Percentiles rank a stretch among this genome's conserved stretches.
Evolutionary conservation across 225 moss, liverwort and hornwort genomes (phyloP).

Genomic region (Pleurozium schreberi): DNA sequence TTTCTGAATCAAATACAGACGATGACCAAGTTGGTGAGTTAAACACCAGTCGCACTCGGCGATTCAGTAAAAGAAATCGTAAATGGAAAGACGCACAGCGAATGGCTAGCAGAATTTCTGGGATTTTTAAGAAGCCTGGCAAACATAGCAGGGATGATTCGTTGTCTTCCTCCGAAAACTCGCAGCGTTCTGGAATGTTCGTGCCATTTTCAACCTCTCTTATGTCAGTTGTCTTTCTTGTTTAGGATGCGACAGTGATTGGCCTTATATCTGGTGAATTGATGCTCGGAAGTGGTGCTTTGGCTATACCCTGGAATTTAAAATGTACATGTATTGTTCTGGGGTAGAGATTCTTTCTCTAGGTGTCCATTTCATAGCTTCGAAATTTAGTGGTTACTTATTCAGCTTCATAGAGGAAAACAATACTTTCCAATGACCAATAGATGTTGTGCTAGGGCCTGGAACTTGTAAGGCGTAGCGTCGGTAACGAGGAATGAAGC

Average conservation of each 20-base stretch:
- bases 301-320: neutral
- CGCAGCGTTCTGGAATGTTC: conserved; percentile 11
- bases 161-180: conserved; percentile 2
- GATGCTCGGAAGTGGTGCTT: neutral
- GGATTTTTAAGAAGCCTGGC: conserved; percentile 43
- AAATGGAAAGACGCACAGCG: conserved; percentile 37
- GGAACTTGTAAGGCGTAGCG: neutral
- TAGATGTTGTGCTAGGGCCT: neutral
- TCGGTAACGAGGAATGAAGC: neutral
- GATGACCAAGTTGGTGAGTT: conserved; percentile 33
- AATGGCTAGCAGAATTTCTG: conserved; percentile 34
- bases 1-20: conserved; percentile 26
- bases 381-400: neutral
- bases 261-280: neutral
- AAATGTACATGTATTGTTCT: neutral
- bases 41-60: neutral
- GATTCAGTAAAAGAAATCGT: conserved; percentile 9
- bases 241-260: neutral
- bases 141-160: conserved; percentile 10
- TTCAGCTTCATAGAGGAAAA: neutral
- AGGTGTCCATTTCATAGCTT: neutral
- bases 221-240: neutral
- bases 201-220: neutral
- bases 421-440: neutral
- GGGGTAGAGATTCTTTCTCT: neutral